Conservation (phyloP, 805 yeast species). For the Pichia californica region DNA sequence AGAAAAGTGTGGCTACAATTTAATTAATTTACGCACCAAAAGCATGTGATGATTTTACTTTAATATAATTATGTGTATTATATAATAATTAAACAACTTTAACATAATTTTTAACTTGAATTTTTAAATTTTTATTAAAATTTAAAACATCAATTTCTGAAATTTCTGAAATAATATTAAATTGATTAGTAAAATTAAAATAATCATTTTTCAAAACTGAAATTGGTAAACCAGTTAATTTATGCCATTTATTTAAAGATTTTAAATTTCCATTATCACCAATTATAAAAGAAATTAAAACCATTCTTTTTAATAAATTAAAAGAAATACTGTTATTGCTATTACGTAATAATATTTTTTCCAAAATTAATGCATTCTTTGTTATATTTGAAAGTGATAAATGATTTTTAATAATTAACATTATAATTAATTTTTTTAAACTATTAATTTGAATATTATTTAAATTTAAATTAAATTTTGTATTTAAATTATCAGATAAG, state of each 20-base stretch:
- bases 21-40: too few relatives aligned
- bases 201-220: conserved; percentile 6
- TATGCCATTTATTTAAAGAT: conserved; percentile 11
- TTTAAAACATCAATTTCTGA: conserved; percentile 8
- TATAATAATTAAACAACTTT: conserved; percentile 12
- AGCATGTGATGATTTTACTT: too few relatives aligned
- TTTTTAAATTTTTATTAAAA: conserved; percentile 11
- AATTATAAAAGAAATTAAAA: conserved; percentile 12
- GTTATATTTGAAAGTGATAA: background rate
- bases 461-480: conserved; percentile 4
- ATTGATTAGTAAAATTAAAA: background rate
- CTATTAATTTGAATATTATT: background rate
- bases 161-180: conserved; percentile 1
- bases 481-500: conserved; percentile 2
- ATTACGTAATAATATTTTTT: background rate
- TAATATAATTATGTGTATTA: background rate
- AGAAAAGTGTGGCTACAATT: too few relatives aligned
- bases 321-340: background rate
- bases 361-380: background rate
- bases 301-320: conserved; percentile 6
- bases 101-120: conserved; percentile 17
- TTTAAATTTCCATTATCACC: conserved; percentile 5
- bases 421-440: background rate
- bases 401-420: background rate
- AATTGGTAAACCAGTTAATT: conserved; percentile 15